Evolutionary conservation across 352 stramenopile genomes (phyloP).

Genomic region (Phytophthora pinifolia): DNA sequence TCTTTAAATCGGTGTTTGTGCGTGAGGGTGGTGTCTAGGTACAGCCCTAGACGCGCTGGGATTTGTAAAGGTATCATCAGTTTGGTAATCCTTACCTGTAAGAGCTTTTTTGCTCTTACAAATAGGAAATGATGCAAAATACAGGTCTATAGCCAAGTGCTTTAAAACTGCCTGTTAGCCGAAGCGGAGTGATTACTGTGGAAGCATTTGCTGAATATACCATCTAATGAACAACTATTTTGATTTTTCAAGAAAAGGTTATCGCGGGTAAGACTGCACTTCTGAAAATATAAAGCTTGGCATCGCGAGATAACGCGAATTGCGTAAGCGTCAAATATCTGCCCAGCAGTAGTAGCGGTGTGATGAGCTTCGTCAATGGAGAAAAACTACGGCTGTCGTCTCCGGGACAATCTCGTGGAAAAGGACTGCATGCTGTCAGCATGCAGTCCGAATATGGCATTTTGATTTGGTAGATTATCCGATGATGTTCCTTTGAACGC

Average conservation of each 20-base stretch:
- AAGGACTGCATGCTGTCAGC: too few species aligned
- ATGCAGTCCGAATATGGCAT: too few species aligned
- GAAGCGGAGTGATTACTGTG: conserved; percentile 81
- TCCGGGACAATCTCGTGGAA: too few species aligned
- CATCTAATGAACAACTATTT: conserved; percentile 18
- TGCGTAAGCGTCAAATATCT: too few species aligned
- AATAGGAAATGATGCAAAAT: conserved; percentile 84
- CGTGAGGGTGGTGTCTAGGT: conserved; percentile 15
- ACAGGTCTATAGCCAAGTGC: conserved; percentile 80
- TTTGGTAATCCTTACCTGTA: conserved; percentile 87
- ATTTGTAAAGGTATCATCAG: conserved; percentile 78
- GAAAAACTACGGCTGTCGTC: too few species aligned
- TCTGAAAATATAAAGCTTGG: neutral
- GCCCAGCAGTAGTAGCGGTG: too few species aligned
- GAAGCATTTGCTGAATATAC: conserved; percentile 67
- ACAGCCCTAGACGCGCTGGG: conserved; percentile 7
- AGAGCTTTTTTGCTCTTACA: conserved; percentile 59
- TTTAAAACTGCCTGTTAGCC: conserved; percentile 72
- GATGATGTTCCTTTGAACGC: too few species aligned
- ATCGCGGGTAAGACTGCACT: neutral
- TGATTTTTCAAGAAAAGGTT: neutral
- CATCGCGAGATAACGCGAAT: too few species aligned
- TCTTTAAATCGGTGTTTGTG: conserved; percentile 7
- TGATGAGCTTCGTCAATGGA: too few species aligned
- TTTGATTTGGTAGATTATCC: too few species aligned